phyloP scores from a whole-genome alignment of 176 grass and related monocot genomes.

The Oryza meyeriana region DNA sequence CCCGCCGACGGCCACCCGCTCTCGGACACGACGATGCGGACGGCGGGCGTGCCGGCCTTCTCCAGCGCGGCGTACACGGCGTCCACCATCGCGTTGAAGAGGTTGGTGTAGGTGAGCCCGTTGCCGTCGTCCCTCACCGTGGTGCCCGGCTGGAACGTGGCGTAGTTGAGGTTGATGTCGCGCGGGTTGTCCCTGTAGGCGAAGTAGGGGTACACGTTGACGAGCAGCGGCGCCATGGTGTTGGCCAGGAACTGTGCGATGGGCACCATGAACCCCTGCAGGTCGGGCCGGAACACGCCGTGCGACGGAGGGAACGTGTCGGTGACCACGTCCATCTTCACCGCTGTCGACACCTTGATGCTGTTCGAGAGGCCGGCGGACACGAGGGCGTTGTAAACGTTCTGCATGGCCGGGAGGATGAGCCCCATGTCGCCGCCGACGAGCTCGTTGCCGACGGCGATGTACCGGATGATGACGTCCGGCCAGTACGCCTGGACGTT shows the following conservation, averaged over 20 bases:
- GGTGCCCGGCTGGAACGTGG: constrained; percentile 35
- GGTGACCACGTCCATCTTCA: constrained; percentile 10
- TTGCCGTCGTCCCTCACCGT: constrained; percentile 22
- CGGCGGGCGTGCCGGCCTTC: constrained; percentile 30
- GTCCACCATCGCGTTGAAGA: constrained; percentile 69
- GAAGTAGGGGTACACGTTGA: constrained; percentile 71
- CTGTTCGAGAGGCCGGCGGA: constrained; percentile 1
- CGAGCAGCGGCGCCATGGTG: constrained; percentile 41
- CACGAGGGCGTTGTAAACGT: constrained; percentile 30
- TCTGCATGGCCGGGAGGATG: constrained; percentile 58
- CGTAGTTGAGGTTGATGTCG: constrained; percentile 26
- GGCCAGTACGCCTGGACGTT: constrained; percentile 37
- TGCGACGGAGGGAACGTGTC: constrained; percentile 40
- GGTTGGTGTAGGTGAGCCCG: constrained; percentile 41
- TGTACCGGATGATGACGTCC: constrained; percentile 20
- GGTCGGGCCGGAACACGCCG: constrained; percentile 27
- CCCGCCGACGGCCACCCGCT: constrained; percentile 65
- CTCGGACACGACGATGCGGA: constrained; percentile 49
- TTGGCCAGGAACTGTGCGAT: constrained; percentile 34
- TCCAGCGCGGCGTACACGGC: constrained; percentile 52
- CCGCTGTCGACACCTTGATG: constrained; percentile 52
- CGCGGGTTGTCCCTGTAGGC: neutral
- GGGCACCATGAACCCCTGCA: neutral
- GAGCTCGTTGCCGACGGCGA: constrained; percentile 67
- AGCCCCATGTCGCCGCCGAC: neutral